Conservation (phyloP, 2,329 filamentous ascomycete species). For the Chaetomiaceae sp. region DNA sequence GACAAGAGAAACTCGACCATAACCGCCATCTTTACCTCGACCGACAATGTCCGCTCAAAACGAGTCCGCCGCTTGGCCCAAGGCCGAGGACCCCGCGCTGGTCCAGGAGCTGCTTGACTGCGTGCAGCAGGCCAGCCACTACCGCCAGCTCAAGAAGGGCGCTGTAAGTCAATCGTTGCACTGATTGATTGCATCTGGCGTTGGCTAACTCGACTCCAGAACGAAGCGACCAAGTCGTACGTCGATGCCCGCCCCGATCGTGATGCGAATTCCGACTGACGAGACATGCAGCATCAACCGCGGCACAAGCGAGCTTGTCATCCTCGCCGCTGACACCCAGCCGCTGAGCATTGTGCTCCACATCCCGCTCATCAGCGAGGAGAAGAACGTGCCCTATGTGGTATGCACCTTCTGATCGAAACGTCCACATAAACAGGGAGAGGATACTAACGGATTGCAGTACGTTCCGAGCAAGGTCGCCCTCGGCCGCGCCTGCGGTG, state of each 20-base stretch:
- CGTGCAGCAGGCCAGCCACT: slow-evolving; percentile 39
- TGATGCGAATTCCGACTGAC: slow-evolving; percentile 3
- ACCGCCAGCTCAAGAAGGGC: slow-evolving; percentile 75
- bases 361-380: slow-evolving; percentile 82
- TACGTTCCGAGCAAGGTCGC: slow-evolving; percentile 73
- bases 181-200: too few relatives aligned
- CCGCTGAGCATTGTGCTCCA: slow-evolving; percentile 86
- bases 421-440: not conserved
- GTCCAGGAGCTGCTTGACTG: slow-evolving; percentile 80
- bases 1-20: slow-evolving; percentile 7
- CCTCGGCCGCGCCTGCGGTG: slow-evolving; percentile 84
- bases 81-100: slow-evolving; percentile 64
- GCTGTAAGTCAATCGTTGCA: slow-evolving; percentile 46
- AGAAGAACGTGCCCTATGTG: slow-evolving; percentile 65
- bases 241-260: not conserved
- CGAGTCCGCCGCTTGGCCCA: slow-evolving; percentile 55
- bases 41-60: slow-evolving; percentile 30
- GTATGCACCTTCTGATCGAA: not conserved
- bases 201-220: slow-evolving; percentile 13
- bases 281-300: slow-evolving; percentile 40
- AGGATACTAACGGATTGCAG: slow-evolving; percentile 5
- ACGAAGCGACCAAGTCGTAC: slow-evolving; percentile 30
- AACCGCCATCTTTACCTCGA: slow-evolving; percentile 2
- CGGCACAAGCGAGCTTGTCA: slow-evolving; percentile 82
- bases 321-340: slow-evolving; percentile 83